Conservation (phyloP, 371 early-diverging fungal genomes). For the Circinella umbellata region DNA sequence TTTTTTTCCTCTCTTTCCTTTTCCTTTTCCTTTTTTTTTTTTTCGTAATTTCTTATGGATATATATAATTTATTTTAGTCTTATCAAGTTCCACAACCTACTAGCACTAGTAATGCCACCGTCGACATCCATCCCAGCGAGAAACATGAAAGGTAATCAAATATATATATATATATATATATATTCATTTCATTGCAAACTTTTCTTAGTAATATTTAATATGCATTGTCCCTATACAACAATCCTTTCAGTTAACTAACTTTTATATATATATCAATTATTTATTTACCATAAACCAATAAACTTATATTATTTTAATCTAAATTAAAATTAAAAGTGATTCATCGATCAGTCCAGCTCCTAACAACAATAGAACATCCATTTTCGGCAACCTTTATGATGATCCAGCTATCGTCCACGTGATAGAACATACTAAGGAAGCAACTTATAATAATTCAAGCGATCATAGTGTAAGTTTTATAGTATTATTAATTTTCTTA, state of each 20-base stretch:
- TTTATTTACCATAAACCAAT: no score
- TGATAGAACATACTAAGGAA: conserved; percentile 19
- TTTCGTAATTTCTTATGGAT: no score
- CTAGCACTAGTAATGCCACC: no score
- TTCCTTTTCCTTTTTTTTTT: no score
- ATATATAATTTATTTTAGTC: not conserved
- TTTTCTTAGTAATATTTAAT: no score
- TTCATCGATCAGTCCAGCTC: not conserved
- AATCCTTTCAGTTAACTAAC: no score
- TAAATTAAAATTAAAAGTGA: not conserved
- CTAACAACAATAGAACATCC: not conserved
- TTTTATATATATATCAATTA: no score
- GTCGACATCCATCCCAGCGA: not conserved
- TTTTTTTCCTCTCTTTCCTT: no score
- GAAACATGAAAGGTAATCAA: conserved; percentile 1
- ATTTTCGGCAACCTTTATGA: conserved; percentile 33
- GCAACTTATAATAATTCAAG: not conserved
- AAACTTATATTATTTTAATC: not conserved
- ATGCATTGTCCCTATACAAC: no score
- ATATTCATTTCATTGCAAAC: no score
- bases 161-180: no score
- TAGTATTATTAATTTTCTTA: not conserved
- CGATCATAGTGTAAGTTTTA: not conserved
- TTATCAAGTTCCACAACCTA: not conserved
- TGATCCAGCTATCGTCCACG: conserved; percentile 38